Base-by-base conservation (phyloP, 1,284 basidiomycete genomes). In the Heliocybe sulcata region DNA sequence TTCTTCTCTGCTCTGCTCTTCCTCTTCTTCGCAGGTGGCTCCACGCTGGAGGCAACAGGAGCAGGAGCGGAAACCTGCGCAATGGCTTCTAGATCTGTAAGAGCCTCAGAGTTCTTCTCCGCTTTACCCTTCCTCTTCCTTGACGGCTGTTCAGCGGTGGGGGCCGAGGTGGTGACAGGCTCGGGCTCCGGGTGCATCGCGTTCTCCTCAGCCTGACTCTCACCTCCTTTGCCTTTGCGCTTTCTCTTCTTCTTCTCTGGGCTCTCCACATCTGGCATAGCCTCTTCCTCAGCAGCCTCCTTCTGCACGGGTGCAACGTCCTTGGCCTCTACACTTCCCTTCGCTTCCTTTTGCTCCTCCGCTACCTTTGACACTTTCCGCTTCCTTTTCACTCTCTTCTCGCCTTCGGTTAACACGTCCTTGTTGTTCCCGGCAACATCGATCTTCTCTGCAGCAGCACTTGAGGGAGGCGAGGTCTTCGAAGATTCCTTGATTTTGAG, bases 91-190 rank as follows among this genome's bases (percentile, higher is more conserved):
- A 47, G 9, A 20, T 19, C 45, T 20, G 9, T 47, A 25, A 10
- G 9, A 12, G 47, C 53, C 0, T 38, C 49, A 33, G 51, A 52
- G 25, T 23, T 54, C 53, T 50, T 51, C 27, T 47, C 23, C 9
- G 19, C 45, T 20, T 38, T 52, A n/a, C 35, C 52, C 53, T 50
- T 25, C 26, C 20, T 57, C 55, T 38, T 22, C 35, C 54, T 53
- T 4, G 33, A 16, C 33, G 9, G 33, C 33, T 35, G 9, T 35
- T 35, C 33, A 16, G 33, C 33, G 16, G 33, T 9, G 33, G 33
- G 33, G 16, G 33, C 16, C 16, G 33, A 9, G 9, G 9, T 9
- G 9, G 9, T 9, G 9, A 16, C 33, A 9, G 33, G 33, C 33
- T 35, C 33, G 16, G n/a, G n/a, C n/a, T 35, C 33, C 33, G 9